Conservation (phyloP, 2,329 filamentous ascomycete genomes). For the Celoporthe dispersa region DNA sequence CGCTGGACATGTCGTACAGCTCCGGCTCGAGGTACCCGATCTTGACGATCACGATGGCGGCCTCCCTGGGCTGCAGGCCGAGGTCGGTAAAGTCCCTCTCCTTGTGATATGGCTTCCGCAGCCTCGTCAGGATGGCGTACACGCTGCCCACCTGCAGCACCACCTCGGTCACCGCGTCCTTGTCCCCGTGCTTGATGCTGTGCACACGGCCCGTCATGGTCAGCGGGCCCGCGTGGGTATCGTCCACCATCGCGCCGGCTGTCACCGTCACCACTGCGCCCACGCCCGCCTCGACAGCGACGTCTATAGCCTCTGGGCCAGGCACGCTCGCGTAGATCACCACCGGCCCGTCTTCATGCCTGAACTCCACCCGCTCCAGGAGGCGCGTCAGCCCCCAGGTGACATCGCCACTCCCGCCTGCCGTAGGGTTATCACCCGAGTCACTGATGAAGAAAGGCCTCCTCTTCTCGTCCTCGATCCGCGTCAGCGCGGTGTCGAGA, state of each 20-base stretch:
- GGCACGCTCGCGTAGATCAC: conserved; percentile 60
- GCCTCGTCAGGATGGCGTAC: conserved; percentile 55
- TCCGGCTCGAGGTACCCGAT: conserved; percentile 61
- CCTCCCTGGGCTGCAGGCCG: conserved; percentile 47
- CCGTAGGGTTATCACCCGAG: conserved; percentile 60
- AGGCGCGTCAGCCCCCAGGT: conserved; percentile 55
- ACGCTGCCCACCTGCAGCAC: conserved; percentile 55
- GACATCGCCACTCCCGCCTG: conserved; percentile 58
- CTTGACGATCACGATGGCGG: conserved; percentile 58
- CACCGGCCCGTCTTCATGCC: conserved; percentile 40
- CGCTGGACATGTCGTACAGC: conserved; percentile 56
- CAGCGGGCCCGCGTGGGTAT: conserved; percentile 52
- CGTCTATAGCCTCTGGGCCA: conserved; percentile 47
- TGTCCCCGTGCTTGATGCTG: conserved; percentile 55
- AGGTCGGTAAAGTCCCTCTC: conserved; percentile 57
- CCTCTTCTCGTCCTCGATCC: conserved; percentile 35
- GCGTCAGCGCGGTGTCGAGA: conserved; percentile 48
- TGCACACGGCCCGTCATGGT: conserved; percentile 56
- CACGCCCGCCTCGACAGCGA: conserved; percentile 49
- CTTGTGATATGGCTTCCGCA: conserved; percentile 58
- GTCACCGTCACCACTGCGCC: conserved; percentile 54
- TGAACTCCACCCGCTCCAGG: conserved; percentile 50
- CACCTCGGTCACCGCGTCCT: conserved; percentile 50
- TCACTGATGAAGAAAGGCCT: conserved; percentile 59
- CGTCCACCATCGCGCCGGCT: conserved; percentile 54